phyloP scores from a whole-genome alignment of 305 asterid species.

The Fraxinus albicans region DNA sequence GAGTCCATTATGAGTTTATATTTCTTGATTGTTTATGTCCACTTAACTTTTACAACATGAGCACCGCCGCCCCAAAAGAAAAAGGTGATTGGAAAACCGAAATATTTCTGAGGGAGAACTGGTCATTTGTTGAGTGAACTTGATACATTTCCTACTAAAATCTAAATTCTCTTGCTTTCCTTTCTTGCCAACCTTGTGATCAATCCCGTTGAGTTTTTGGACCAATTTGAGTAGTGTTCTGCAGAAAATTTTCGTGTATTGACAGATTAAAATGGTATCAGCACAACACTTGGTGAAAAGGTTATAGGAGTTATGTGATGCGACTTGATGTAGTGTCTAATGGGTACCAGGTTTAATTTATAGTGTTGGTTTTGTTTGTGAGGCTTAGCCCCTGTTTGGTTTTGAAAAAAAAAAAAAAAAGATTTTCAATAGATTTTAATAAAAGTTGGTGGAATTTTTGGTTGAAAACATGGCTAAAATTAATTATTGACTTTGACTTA shows the following conservation, averaged over 20 bases:
- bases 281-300: not conserved
- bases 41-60: not conserved
- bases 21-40: not conserved
- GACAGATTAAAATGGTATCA: not conserved
- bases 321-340: not conserved
- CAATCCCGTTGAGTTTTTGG: not conserved
- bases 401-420: not conserved
- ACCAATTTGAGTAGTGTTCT: not conserved
- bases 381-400: not conserved
- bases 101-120: not conserved
- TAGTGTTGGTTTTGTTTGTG: not conserved
- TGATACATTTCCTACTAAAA: not conserved
- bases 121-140: not conserved
- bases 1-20: not conserved
- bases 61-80: not conserved
- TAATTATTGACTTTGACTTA: not conserved
- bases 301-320: not conserved
- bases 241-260: not conserved
- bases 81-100: not conserved
- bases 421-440: no score
- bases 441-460: not conserved
- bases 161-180: not conserved
- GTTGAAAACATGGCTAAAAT: not conserved
- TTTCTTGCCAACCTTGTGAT: not conserved
- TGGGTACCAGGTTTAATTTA: not conserved